Base-by-base conservation (phyloP, 1,139 yeast genomes). In the Arxiozyma bovina region DNA sequence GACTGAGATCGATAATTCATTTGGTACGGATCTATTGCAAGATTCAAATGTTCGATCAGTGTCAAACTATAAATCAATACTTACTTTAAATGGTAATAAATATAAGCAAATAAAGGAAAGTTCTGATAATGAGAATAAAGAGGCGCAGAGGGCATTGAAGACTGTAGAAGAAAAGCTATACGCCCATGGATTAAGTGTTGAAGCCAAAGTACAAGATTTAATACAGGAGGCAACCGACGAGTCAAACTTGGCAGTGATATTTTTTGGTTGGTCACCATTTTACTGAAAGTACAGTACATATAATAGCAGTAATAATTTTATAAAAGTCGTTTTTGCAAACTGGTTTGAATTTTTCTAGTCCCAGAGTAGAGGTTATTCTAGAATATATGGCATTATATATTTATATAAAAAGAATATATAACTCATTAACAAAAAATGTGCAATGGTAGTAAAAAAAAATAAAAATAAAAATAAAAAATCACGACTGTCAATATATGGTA, bases 131-230 rank as follows among this genome's bases (percentile, higher is more conserved):
- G 77, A 74, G 50, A 78, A 78, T 54, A 83, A 80, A 55, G 87
- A 82, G 0, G 81, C 89, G 0, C 85, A 81, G 9, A 74, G 87
- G 55, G 96, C 98, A 0, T 76, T 93, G 42, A 75, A 77, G 48
- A 80, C 81, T 4, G 98, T 93, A 1, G 75, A 79, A 51, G 83
- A 79, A 44, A 94, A 93, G 66, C 72, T 93, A 51, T 65, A 66
- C 17, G 85, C 88, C 0, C 77, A 78, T 46, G 87, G 85, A 0
- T 73, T 93, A 52, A 88, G 91, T 63, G 80, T 81, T 4, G 97
- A 90, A 61, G 96, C 98, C 0, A 81, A 81, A 0, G 93, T 93
- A 1, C 77, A 93, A 55, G 94, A 87, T 62, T 72, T 93, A 58
- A 81, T 93, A 8, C 83, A 81, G 49, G 87, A 86, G 59, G 96